A percentile compares a stretch with the other conserved stretches of the same genome.
Conservation (phyloP, 1,284 basidiomycete genomes). For the Moesziomyces sp. region DNA sequence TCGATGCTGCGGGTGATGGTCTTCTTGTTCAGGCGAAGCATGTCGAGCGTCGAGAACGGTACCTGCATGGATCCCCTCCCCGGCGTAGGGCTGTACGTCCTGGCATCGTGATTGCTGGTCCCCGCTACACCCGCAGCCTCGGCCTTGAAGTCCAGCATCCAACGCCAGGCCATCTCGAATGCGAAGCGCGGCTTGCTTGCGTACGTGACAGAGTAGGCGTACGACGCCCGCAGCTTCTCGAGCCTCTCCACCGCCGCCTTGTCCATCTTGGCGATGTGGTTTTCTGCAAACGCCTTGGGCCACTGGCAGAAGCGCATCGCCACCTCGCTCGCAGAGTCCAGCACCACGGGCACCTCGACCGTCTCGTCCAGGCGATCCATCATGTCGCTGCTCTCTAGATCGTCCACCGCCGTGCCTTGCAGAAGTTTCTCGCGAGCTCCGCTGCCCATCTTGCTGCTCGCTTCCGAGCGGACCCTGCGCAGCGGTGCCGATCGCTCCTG, state of each 20-base stretch:
- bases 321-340: slow-evolving; percentile 33
- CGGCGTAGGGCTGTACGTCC: background rate
- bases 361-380: slow-evolving; percentile 10
- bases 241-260: slow-evolving; percentile 11
- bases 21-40: slow-evolving; percentile 23
- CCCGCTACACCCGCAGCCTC: slow-evolving; percentile 8
- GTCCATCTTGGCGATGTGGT: slow-evolving; percentile 25
- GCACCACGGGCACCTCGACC: slow-evolving; percentile 18
- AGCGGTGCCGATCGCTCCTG: slow-evolving; percentile 10
- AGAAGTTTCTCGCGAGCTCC: background rate
- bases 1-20: slow-evolving; percentile 30
- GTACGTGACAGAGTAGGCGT: slow-evolving; percentile 35
- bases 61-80: slow-evolving; percentile 17
- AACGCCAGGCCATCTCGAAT: slow-evolving; percentile 41
- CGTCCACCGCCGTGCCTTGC: slow-evolving; percentile 8
- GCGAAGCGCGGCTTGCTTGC: slow-evolving; percentile 19
- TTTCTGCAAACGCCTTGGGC: slow-evolving; percentile 12
- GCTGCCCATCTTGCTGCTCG: background rate
- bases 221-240: slow-evolving; percentile 28
- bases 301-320: slow-evolving; percentile 32
- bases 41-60: slow-evolving; percentile 20
- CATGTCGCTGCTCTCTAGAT: slow-evolving; percentile 12
- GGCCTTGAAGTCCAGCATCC: slow-evolving; percentile 35
- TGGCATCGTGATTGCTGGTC: background rate
- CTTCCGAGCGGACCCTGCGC: slow-evolving; percentile 30